A percentile compares a stretch with the other conserved stretches of the same genome.
Conservation (phyloP, 2,329 filamentous ascomycete species). For the Sporothrix globosa region DNA sequence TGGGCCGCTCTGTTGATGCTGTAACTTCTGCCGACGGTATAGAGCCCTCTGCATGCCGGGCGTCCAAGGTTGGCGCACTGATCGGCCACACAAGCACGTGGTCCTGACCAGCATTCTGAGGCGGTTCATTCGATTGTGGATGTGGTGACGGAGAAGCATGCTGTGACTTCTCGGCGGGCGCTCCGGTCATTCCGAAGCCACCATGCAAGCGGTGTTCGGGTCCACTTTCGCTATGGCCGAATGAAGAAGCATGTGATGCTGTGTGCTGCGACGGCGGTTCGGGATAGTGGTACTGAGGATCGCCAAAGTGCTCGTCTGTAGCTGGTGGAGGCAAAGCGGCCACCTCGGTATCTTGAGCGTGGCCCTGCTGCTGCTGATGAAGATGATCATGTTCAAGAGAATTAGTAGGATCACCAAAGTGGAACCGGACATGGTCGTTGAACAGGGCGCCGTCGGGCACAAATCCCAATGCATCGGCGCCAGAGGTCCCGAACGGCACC, state of each 20-base stretch:
- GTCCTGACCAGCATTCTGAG: not conserved
- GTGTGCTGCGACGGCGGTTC: constrained; percentile 31
- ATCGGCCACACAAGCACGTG: constrained; percentile 34
- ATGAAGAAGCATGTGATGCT: not conserved
- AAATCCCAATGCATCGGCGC: constrained; percentile 30
- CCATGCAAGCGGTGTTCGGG: not conserved
- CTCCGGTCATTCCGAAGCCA: not conserved
- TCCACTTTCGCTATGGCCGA: not conserved
- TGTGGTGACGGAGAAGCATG: not conserved
- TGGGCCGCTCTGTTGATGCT: not conserved
- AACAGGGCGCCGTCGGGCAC: constrained; percentile 28
- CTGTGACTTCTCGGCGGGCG: not conserved
- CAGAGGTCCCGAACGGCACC: not conserved
- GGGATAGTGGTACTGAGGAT: constrained; percentile 32
- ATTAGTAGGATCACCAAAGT: constrained; percentile 27
- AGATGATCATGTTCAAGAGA: not conserved
- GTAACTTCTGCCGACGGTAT: not conserved
- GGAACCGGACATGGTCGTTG: constrained; percentile 30
- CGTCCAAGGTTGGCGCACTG: constrained; percentile 16
- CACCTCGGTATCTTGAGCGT: not conserved
- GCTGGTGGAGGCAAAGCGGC: not conserved
- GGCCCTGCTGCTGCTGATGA: not conserved
- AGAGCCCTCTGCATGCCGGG: constrained; percentile 15
- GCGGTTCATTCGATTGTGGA: not conserved
- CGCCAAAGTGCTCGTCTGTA: not conserved